Base-by-base conservation (phyloP, 2,329 filamentous ascomycete species). In the Arthrobotrys iridis region DNA sequence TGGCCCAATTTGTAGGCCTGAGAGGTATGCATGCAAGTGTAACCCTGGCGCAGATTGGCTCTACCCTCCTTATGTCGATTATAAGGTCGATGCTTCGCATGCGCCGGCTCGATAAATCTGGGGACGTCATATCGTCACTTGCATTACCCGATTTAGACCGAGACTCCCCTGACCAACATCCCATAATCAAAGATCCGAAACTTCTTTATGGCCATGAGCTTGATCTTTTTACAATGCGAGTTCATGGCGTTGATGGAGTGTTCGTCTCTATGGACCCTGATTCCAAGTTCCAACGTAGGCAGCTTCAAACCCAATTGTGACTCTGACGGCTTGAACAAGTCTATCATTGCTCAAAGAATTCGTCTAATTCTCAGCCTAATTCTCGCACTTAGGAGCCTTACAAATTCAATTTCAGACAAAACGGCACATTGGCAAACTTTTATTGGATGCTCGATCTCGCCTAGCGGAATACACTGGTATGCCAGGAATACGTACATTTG, bases 1-100 rank as follows among this genome's bases (percentile, higher is more conserved):
- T 79, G 6, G 33, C 66, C 10, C 77, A 79, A 24, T 79, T 79
- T 26, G 45, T 68, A 1, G 24, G 45, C 5, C 41, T 78, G 22
- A 63, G 77, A 26, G 68, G 46, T 4, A 77, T 79, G 74, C 64
- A 76, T 15, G 78, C 67, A 40, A 64, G 55, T 1, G 75, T 73
- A 2, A 76, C 71, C 1, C 37, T 79, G 18, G 77, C 62, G 2
- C 75, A 78, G 46, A 52, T 79, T 11, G 43, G 62, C 2, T 50
- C 60, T 7, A 78, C 68, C 0, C 40, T 71, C 6, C 1, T 79
- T 7, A 77, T 79, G 77, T 70, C 77, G 0, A 33, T 55, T 10
- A 43, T 77, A 8, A 18, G 78, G 20, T 63, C 77, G 1, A 71
- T 65, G 57, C 55, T 78, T 43, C 76, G 78, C 2, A 75, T 73